A percentile compares a stretch with the other conserved stretches of the same genome.
Evolutionary conservation across 495 filamentous ascomycete genomes (phyloP).

Genomic region (Xylaria palmicola): DNA sequence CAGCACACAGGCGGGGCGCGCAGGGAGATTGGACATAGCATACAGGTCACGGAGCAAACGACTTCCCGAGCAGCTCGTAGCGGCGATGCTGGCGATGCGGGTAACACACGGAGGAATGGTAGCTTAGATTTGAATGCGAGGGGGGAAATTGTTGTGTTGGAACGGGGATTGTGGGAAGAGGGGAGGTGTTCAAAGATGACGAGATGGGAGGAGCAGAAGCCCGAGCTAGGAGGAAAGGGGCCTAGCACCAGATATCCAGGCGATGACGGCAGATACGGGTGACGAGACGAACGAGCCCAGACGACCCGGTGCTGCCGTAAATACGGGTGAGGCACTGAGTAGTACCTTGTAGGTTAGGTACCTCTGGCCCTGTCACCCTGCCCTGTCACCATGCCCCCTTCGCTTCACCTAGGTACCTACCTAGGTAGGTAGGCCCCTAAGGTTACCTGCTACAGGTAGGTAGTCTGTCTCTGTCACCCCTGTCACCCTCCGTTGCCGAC

Average conservation of each 20-base stretch:
- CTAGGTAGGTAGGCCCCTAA: too few relatives aligned
- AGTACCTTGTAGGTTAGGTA: too few relatives aligned
- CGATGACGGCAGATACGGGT: slow-evolving; percentile 16
- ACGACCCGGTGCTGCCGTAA: slow-evolving; percentile 4
- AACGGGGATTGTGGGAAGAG: slow-evolving; percentile 19
- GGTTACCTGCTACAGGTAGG: too few relatives aligned
- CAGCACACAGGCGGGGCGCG: neutral
- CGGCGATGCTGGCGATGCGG: slow-evolving; percentile 9
- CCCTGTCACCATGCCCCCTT: neutral
- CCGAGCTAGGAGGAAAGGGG: slow-evolving; percentile 8
- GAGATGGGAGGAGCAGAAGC: slow-evolving; percentile 14
- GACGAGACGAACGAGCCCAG: slow-evolving; percentile 5
- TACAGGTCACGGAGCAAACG: neutral
- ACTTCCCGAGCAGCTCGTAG: neutral
- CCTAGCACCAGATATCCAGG: slow-evolving; percentile 1
- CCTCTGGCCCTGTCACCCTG: neutral
- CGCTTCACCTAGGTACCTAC: too few relatives aligned
- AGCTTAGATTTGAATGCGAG: slow-evolving; percentile 11
- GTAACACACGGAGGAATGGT: slow-evolving; percentile 11
- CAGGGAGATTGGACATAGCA: neutral
- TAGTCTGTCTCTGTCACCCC: too few relatives aligned
- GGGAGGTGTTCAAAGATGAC: slow-evolving; percentile 18
- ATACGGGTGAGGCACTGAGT: too few relatives aligned
- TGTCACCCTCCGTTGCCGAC: too few relatives aligned
- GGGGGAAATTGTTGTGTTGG: slow-evolving; percentile 15